Percentiles rank a stretch among this genome's conserved stretches.
These are phyloP conservation scores for Dujonia santamariae DNA, from an alignment of 1,139 yeast genomes.

Conservation along the genomic window DNA sequence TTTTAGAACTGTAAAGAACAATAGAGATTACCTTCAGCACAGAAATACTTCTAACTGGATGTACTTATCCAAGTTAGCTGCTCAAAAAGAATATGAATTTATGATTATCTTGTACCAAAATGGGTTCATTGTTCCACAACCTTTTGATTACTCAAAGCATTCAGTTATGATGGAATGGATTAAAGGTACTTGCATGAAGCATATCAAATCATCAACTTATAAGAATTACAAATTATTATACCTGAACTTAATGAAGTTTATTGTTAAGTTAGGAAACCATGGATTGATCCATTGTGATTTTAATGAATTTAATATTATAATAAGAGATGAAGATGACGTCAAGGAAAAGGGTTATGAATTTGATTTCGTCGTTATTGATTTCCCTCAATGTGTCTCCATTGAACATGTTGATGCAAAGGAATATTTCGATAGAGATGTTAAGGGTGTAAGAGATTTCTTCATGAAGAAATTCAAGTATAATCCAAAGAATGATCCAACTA, in stretches of 20 bases:
- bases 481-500: constrained; percentile 60
- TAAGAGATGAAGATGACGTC: constrained; percentile 58
- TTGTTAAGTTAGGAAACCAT: constrained; percentile 76
- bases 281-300: constrained; percentile 97
- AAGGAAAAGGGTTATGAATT: constrained; percentile 39
- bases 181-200: constrained; percentile 87
- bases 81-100: constrained; percentile 86
- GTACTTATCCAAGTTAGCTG: constrained; percentile 86
- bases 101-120: constrained; percentile 71
- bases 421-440: constrained; percentile 89
- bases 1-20: constrained; percentile 86
- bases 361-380: constrained; percentile 88
- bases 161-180: constrained; percentile 91
- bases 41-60: constrained; percentile 80
- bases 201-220: constrained; percentile 59
- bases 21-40: constrained; percentile 82
- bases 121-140: constrained; percentile 84
- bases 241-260: constrained; percentile 81
- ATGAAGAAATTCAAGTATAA: constrained; percentile 71
- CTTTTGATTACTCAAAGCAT: constrained; percentile 88
- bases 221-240: constrained; percentile 68
- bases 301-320: constrained; percentile 93
- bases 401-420: constrained; percentile 86
- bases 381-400: constrained; percentile 95
- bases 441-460: constrained; percentile 82